These are phyloP conservation scores for Globisporangium barbulae DNA, from an alignment of 352 stramenopile species.

Conservation along the genomic window DNA sequence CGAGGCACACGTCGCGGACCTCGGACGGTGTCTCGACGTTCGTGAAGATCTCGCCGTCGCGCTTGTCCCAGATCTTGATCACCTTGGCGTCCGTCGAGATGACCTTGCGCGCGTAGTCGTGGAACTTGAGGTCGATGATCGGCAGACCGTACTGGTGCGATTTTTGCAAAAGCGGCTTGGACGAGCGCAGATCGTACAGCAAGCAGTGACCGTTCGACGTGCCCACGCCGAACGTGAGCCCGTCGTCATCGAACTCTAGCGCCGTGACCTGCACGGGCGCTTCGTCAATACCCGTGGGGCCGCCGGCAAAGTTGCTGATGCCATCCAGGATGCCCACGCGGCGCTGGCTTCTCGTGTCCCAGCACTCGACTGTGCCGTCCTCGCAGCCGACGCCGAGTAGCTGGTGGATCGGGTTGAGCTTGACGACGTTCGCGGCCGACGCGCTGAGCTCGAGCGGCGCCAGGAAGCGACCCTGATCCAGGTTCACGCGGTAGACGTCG, in stretches of 20 bases:
- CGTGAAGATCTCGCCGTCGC: slow-evolving; percentile 88
- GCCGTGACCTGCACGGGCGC: slow-evolving; percentile 87
- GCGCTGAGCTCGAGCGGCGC: slow-evolving; percentile 72
- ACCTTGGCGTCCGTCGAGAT: slow-evolving; percentile 96
- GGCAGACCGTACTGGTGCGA: slow-evolving; percentile 97
- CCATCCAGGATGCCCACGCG: slow-evolving; percentile 65
- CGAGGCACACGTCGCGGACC: slow-evolving; percentile 95
- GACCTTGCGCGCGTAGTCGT: slow-evolving; percentile 86
- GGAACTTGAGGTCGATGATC: slow-evolving; percentile 94
- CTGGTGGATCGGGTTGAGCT: slow-evolving; percentile 89
- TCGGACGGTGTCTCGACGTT: slow-evolving; percentile 97
- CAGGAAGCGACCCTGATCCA: slow-evolving; percentile 97
- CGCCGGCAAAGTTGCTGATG: slow-evolving; percentile 53
- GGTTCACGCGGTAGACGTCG: slow-evolving; percentile 96
- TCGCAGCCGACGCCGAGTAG: slow-evolving; percentile 91
- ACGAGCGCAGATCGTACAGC: slow-evolving; percentile 96
- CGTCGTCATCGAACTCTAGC: slow-evolving; percentile 92
- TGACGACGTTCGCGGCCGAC: slow-evolving; percentile 85
- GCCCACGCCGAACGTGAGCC: slow-evolving; percentile 94
- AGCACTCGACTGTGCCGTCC: slow-evolving; percentile 95
- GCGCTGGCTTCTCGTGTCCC: slow-evolving; percentile 88
- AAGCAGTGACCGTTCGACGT: slow-evolving; percentile 92
- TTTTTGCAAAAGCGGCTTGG: slow-evolving; percentile 92
- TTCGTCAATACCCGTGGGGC: slow-evolving; percentile 21
- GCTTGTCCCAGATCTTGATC: slow-evolving; percentile 97